phyloP scores from a whole-genome alignment of 352 stramenopile species.

The Phytopythium delawarense region DNA sequence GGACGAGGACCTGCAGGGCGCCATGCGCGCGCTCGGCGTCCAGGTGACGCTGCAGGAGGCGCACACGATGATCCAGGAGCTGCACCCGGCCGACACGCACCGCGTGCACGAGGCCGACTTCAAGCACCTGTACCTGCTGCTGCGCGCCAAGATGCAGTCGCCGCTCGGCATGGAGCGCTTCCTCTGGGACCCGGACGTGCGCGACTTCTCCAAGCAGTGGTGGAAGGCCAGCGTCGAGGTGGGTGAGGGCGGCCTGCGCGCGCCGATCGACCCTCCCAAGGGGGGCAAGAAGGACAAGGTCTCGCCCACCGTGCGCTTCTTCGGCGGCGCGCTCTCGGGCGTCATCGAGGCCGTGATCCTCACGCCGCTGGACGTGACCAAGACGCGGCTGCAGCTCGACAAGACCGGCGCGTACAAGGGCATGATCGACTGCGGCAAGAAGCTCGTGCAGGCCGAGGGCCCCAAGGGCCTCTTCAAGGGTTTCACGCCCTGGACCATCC shows the following conservation, averaged over 20 bases:
- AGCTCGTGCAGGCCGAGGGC: conserved; percentile 75
- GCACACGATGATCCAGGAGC: conserved; percentile 73
- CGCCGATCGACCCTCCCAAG: conserved; percentile 29
- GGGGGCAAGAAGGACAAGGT: conserved; percentile 52
- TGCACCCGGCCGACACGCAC: conserved; percentile 61
- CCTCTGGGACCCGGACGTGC: conserved; percentile 78
- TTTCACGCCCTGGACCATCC: conserved; percentile 86
- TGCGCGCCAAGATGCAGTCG: conserved; percentile 75
- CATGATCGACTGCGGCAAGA: conserved; percentile 83
- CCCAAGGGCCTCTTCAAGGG: conserved; percentile 83
- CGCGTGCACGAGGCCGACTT: conserved; percentile 74
- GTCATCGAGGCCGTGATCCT: conserved; percentile 84
- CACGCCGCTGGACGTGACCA: conserved; percentile 85
- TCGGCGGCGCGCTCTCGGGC: conserved; percentile 79
- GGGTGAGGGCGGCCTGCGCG: conserved; percentile 65
- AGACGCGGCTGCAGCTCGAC: conserved; percentile 88
- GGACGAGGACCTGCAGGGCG: conserved; percentile 57
- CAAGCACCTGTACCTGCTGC: conserved; percentile 75
- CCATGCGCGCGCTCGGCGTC: conserved; percentile 59
- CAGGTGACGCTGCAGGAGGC: conserved; percentile 67
- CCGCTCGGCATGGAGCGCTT: conserved; percentile 69
- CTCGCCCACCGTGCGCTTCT: conserved; percentile 70
- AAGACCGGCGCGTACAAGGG: conserved; percentile 83
- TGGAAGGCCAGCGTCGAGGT: conserved; percentile 84
- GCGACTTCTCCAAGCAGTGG: conserved; percentile 83